Base-by-base conservation (phyloP, 768 basidiomycete species). In the Asterophora parasitica region DNA sequence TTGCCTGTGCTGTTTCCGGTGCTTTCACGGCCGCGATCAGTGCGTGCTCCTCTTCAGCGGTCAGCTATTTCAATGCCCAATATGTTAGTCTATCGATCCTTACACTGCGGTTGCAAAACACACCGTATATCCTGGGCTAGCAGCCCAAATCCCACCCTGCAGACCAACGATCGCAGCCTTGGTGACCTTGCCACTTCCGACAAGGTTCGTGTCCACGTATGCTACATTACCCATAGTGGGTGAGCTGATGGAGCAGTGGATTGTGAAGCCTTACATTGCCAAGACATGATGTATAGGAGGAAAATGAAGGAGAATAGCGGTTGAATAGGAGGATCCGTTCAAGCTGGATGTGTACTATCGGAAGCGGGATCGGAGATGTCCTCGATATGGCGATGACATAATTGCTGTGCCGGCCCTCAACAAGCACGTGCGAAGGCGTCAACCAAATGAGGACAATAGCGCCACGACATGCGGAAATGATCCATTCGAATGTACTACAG, bases 201-300 rank as follows among this genome's bases (percentile, higher is more conserved):
- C 65, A 48, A 94, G 81, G 65, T 89, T 82, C 60, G 70, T 72
- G 64, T 93, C 88, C 66, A 92, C 86, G 70, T 91, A 90, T 52
- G 76, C 91, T 93, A 58, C 8, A 44, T n/a, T 30, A 7, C 12
- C 28, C 16, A 46, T 26, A 5, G 19, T 37, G 7, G 13, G n/a
- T 6, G 8, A 11, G 5, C 7, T n/a, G 12, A 23, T 23, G 6
- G 23, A 23, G 23, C 6, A 23, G 6, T 3, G 23, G 10, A 12
- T 4, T 1, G 10, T 23, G 10, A 36, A 28, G 15, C 3, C 37
- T 30, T 51, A 88, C 84, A 54, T 82, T 85, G 82, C 83, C 85
- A 86, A 60, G 83, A 85, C 85, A 87, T 85, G 38, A 48, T 62
- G 48, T 19, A 48, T 16, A 38, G 48, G 23, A 11, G 19, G n/a